Base-by-base conservation (phyloP, 306 rosid genomes). In the Lathyrus tuberosus region DNA sequence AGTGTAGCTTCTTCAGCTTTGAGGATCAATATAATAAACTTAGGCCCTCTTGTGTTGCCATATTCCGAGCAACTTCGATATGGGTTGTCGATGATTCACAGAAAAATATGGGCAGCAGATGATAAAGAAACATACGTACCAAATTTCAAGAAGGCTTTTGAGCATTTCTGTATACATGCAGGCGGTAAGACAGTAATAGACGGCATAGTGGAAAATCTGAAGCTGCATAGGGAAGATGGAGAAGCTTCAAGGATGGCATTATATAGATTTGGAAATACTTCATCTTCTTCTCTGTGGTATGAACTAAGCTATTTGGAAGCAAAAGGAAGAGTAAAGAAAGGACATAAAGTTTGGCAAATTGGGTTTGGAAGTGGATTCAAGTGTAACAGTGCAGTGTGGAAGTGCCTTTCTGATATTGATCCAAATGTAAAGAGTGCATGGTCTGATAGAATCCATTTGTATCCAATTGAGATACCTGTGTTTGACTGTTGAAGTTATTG, bases 241-340 rank as follows among this genome's bases (percentile, higher is more conserved):
- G 95, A 92, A 57, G 88, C 95, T 9, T 92, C 96, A 52, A 87
- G 79, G 73, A 92, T 92, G 97, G 69, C 95, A 33, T 46, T 89
- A 10, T 83, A 91, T 62, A 83, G 90, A 78, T 91, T 88, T 73
- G 96, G 91, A 6, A 85, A 85, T 46, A 83, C 93, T 35, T 87
- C 93, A 41, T 87, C 93, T 48, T 85, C 93, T 71, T 87, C 92
- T 52, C 5, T 87, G 20, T 85, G 93, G 93, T 87, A 87, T 65
- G 93, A 83, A 44, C 72, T 85, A 44, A 51, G 83, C 78, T 83
- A 85, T 74, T 79, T 87, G 56, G 89, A 87, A 79, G 86, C 90
- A 68, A 85, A 87, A 78, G 90, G 88, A 67, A 85, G 75, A 35
- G 78, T 81, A 16, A 83, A 76, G 72, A 83, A 84, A 79, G 90